Conservation (phyloP, 176 grass and related monocot genomes). For the barley (Hordeum vulgare) region MorexV3_pseudomolecules_assembly NC_058521.1:12667748-12668247, state of each 20-base stretch:
- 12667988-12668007: slow-evolving; percentile 68
- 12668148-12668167: background rate
- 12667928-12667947: slow-evolving; percentile 49
- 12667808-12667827: slow-evolving; percentile 43
- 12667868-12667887: slow-evolving; percentile 27
- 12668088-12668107: background rate
- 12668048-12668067: background rate
- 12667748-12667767: slow-evolving; percentile 40
- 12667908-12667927: slow-evolving; percentile 35
- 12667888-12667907: slow-evolving; percentile 31
- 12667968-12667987: slow-evolving; percentile 48
- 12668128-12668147: background rate
- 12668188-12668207: background rate
- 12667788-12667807: slow-evolving; percentile 70
- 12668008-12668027: slow-evolving; percentile 52
- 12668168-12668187: background rate
- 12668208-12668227: slow-evolving; percentile 72
- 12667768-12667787: slow-evolving; percentile 60
- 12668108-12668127: background rate
- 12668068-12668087: background rate
- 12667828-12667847: slow-evolving; percentile 31
- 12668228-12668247: slow-evolving; percentile 78
- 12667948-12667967: slow-evolving; percentile 59
- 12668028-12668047: slow-evolving; percentile 4
- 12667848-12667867: slow-evolving; percentile 1